Base-by-base conservation (phyloP, 1,139 yeast genomes). In the Yamadazyma buinensis region DNA sequence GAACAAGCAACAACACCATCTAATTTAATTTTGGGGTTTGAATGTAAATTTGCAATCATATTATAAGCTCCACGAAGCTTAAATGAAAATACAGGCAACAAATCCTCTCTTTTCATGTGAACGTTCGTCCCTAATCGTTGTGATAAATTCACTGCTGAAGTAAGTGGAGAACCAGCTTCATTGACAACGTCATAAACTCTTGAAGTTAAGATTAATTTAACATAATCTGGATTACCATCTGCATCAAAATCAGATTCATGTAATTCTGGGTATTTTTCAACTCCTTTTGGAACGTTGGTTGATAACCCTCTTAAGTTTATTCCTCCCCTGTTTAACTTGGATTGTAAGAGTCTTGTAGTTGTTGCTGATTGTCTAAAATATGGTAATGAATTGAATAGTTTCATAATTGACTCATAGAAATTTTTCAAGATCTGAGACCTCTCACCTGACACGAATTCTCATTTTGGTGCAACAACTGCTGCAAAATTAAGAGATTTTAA, bases 1-100 rank as follows among this genome's bases (percentile, higher is more conserved):
- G 97, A 87, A 52, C 97, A 92, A 0, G 98, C 97, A 56, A 94
- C 84, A 35, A 92, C 97, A 44, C 99, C 99, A 41, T 83, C 77
- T 46, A 84, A 62, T 34, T 84, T 80, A 27, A 79, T 72, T 29
- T 77, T 74, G 19, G 77, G 69, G 34, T 62, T 52, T 22, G 67
- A 37, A 32, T 85, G 80, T 38, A 92, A 64, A 50, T 90, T 85
- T 26, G 97, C 94, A 52, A 92, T 84, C 95, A 87, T 88, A 57
- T 92, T 92, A 61, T 90, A 87, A 17, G 98, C 99, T 39, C 99
- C 99, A 56, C 99, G 80, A 42, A 92, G 72, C 63, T 92, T 92
- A 75, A 92, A 92, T 26, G 95, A 84, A 59, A 92, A 92, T 10
- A 94, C 98, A 0, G 99, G 97, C 37, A 87, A 73, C 31, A 88